Conservation (phyloP, 768 basidiomycete species). For the Coprinellus micaceus region DNA sequence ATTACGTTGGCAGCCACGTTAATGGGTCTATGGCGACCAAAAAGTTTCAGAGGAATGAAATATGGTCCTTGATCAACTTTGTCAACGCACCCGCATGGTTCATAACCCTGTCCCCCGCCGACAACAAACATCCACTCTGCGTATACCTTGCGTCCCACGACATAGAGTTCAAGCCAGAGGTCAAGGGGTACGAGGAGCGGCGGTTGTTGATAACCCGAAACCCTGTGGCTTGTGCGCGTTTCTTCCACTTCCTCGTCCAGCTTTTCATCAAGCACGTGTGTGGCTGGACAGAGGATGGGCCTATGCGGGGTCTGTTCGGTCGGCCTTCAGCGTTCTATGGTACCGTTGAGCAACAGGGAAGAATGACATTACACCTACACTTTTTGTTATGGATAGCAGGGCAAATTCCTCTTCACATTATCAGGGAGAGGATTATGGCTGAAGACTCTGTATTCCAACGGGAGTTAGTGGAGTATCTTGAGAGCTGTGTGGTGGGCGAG, state of each 20-base stretch:
- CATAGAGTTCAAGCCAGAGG: slow-evolving; percentile 12
- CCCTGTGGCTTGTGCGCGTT: slow-evolving; percentile 29
- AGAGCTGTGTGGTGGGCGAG: not conserved
- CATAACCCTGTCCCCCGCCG: slow-evolving; percentile 29
- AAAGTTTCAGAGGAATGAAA: slow-evolving; percentile 26
- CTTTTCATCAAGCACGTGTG: slow-evolving; percentile 24
- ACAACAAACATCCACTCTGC: slow-evolving; percentile 22
- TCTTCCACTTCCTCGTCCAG: slow-evolving; percentile 29
- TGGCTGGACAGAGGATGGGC: slow-evolving; percentile 12
- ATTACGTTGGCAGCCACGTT: slow-evolving; percentile 22
- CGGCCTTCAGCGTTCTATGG: slow-evolving; percentile 22
- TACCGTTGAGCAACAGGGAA: slow-evolving; percentile 29
- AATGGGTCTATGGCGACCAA: slow-evolving; percentile 24
- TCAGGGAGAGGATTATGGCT: not conserved
- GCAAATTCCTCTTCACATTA: not conserved
- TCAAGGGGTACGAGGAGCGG: not conserved
- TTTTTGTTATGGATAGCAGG: slow-evolving; percentile 23
- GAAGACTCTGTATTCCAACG: not conserved
- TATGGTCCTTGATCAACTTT: slow-evolving; percentile 25
- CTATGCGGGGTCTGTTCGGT: slow-evolving; percentile 21
- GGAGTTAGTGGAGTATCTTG: not conserved
- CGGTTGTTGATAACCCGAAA: slow-evolving; percentile 14
- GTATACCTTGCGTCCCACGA: slow-evolving; percentile 21
- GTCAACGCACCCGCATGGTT: slow-evolving; percentile 26
- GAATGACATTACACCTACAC: slow-evolving; percentile 32